These are phyloP conservation scores for Phaeophleospora eucalypticola DNA, from an alignment of 2,329 filamentous ascomycete species.

Conservation along the genomic window DNA sequence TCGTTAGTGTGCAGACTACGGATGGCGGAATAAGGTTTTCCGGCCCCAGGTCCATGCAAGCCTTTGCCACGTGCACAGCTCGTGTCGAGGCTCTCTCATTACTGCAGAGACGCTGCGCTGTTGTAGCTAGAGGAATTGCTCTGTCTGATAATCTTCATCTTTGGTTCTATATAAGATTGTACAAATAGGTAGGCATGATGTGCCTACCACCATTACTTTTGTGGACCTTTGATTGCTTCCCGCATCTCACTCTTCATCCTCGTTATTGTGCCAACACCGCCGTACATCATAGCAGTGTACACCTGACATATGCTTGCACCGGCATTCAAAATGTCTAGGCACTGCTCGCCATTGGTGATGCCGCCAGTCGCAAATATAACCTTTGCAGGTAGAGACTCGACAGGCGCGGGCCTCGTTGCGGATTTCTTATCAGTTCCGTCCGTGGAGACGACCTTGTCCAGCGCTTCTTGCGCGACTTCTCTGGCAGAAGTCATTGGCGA, in stretches of 20 bases:
- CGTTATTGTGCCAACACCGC: constrained; percentile 58
- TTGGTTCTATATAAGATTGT: too few relatives aligned
- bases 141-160: too few relatives aligned
- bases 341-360: constrained; percentile 83
- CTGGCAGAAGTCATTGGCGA: constrained; percentile 5
- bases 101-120: too few relatives aligned
- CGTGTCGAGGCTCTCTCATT: too few relatives aligned
- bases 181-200: neutral
- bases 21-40: neutral
- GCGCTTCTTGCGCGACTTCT: constrained; percentile 17
- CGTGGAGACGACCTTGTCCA: constrained; percentile 17
- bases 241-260: constrained; percentile 50
- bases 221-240: constrained; percentile 33
- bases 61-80: neutral
- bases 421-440: constrained; percentile 1
- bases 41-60: neutral
- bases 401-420: neutral
- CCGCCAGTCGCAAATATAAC: constrained; percentile 92
- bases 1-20: neutral
- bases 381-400: constrained; percentile 47
- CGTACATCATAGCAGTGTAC: constrained; percentile 72
- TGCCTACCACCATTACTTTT: neutral
- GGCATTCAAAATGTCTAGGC: constrained; percentile 74
- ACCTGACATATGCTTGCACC: constrained; percentile 67
- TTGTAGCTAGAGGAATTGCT: too few relatives aligned